phyloP scores from a whole-genome alignment of 805 yeast species.

The Debaryomyces maramus region DNA sequence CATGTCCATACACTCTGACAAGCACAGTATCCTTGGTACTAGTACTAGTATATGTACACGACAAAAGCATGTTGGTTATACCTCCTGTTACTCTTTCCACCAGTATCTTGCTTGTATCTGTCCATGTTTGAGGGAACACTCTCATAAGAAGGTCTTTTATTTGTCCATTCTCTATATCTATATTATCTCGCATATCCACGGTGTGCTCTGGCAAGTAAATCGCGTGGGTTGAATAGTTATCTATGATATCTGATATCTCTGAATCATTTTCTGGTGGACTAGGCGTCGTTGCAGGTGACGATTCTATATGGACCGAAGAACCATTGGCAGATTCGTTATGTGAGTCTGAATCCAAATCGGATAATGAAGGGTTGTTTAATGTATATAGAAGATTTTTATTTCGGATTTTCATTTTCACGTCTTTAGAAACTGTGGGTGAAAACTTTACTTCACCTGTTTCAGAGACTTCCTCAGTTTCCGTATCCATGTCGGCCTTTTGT shows the following conservation, averaged over 20 bases:
- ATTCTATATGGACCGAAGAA: background rate
- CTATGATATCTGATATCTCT: conserved; percentile 9
- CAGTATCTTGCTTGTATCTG: conserved; percentile 23
- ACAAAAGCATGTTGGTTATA: conserved; percentile 59
- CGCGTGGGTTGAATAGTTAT: conserved; percentile 45
- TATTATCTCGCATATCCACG: conserved; percentile 38
- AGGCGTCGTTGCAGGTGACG: conserved; percentile 3
- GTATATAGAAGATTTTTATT: conserved; percentile 34
- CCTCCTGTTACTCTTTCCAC: conserved; percentile 58
- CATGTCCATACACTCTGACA: conserved; percentile 72
- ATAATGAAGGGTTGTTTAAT: conserved; percentile 37
- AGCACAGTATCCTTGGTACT: conserved; percentile 42
- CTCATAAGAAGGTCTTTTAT: conserved; percentile 39
- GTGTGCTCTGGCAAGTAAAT: conserved; percentile 47
- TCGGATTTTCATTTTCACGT: conserved; percentile 10
- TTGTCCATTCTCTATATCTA: conserved; percentile 34
- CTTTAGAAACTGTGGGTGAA: background rate
- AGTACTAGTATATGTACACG: conserved; percentile 38
- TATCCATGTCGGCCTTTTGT: conserved; percentile 8
- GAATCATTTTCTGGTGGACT: conserved; percentile 4
- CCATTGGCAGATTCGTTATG: conserved; percentile 4
- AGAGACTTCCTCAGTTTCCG: background rate
- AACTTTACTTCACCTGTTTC: background rate
- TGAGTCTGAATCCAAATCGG: conserved; percentile 31
- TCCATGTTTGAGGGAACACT: conserved; percentile 49